Percentiles rank a stretch among this genome's conserved stretches.
These are phyloP conservation scores for Ilex aquifolium DNA, from an alignment of 257 asterid species.

Conservation along the genomic window DNA sequence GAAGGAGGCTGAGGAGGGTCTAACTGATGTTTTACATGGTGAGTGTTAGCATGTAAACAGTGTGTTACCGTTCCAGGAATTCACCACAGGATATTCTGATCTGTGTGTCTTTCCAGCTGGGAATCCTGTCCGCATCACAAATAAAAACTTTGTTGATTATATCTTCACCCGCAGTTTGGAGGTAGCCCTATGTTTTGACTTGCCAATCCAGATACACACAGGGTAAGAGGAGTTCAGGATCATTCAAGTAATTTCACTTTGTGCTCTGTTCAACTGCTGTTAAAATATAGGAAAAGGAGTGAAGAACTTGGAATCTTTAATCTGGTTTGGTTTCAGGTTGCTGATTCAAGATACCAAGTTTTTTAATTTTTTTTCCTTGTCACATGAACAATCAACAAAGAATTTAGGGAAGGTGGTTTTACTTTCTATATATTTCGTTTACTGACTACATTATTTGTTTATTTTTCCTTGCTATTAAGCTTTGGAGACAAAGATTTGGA, in stretches of 20 bases:
- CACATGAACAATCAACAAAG: no score
- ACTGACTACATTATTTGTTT: neutral
- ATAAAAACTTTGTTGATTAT: slow-evolving; percentile 72
- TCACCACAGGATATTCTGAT: slow-evolving; percentile 20
- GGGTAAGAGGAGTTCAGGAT: slow-evolving; percentile 46
- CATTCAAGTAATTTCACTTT: slow-evolving; percentile 8
- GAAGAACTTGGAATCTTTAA: slow-evolving; percentile 9
- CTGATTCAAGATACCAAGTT: slow-evolving; percentile 10
- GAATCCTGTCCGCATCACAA: slow-evolving; percentile 59
- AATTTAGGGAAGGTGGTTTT: neutral
- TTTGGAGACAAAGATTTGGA: slow-evolving; percentile 93
- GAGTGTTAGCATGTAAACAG: slow-evolving; percentile 7
- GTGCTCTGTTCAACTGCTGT: slow-evolving; percentile 6
- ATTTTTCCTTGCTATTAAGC: slow-evolving; percentile 26
- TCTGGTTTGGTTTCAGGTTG: slow-evolving; percentile 10
- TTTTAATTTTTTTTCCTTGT: no score
- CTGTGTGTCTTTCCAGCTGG: slow-evolving; percentile 49
- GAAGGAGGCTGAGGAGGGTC: slow-evolving; percentile 74
- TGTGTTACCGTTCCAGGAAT: slow-evolving; percentile 1
- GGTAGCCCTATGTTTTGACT: slow-evolving; percentile 63
- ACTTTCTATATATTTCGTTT: neutral
- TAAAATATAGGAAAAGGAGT: neutral
- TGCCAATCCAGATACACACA: slow-evolving; percentile 94
- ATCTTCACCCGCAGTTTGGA: slow-evolving; percentile 67
- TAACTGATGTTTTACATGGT: slow-evolving; percentile 55